These are phyloP conservation scores for Lachancea lanzarotensis DNA, from an alignment of 805 yeast species.

Conservation along the genomic window DNA sequence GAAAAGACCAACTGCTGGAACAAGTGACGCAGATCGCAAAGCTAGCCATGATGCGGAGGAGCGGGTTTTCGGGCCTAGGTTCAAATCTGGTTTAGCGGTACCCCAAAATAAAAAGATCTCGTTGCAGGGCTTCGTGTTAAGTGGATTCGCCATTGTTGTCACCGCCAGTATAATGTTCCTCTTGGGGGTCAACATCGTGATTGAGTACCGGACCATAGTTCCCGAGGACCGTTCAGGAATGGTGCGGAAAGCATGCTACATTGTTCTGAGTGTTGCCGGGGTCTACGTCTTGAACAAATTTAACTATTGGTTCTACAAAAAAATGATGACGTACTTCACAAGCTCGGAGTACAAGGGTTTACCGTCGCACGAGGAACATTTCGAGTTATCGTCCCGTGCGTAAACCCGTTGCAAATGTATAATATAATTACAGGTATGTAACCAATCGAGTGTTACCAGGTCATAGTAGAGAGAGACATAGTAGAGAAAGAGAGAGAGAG, in stretches of 20 bases:
- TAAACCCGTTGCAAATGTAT: neutral
- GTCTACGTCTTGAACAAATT: constrained; percentile 15
- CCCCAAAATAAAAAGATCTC: neutral
- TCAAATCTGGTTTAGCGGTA: neutral
- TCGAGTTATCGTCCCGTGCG: constrained; percentile 7
- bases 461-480: neutral
- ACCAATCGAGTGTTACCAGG: neutral
- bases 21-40: neutral
- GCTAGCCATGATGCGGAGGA: constrained; percentile 8
- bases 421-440: neutral
- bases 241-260: constrained; percentile 14
- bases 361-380: constrained; percentile 5
- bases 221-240: constrained; percentile 12
- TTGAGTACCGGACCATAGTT: constrained; percentile 32
- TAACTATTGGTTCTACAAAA: constrained; percentile 15
- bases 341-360: constrained; percentile 3
- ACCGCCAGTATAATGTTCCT: constrained; percentile 29
- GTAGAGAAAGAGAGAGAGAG: neutral
- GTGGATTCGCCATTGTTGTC: constrained; percentile 23
- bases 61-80: constrained; percentile 15
- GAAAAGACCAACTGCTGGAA: neutral
- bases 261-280: constrained; percentile 14
- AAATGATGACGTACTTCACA: constrained; percentile 6
- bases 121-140: constrained; percentile 19
- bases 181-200: constrained; percentile 32